Conservation (phyloP, 305 asterid species). For the Lippia alba region DNA sequence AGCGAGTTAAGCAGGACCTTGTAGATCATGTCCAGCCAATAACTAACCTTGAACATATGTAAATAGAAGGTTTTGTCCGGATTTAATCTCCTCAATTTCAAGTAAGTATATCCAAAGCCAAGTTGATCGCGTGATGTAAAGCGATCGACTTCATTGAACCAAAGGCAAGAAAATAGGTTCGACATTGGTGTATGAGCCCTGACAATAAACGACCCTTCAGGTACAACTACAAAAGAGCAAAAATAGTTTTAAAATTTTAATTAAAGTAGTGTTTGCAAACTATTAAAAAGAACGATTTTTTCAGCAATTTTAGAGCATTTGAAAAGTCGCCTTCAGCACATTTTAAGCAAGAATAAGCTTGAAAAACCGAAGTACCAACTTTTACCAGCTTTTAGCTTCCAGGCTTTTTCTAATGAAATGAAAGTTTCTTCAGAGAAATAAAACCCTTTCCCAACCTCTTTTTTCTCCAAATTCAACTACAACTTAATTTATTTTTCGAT, state of each 20-base stretch:
- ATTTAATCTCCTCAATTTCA: conserved; percentile 82
- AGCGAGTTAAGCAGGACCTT: not conserved
- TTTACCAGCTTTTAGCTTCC: too few relatives aligned
- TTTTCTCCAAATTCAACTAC: too few relatives aligned
- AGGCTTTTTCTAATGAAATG: too few relatives aligned
- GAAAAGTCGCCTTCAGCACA: too few relatives aligned
- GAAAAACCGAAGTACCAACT: too few relatives aligned
- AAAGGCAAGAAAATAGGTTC: conserved; percentile 85
- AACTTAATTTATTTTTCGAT: too few relatives aligned
- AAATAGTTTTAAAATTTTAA: not conserved
- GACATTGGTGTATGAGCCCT: conserved; percentile 95
- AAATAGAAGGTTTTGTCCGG: conserved; percentile 63
- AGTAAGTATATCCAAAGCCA: conserved; percentile 85
- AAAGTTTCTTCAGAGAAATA: too few relatives aligned
- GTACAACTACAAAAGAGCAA: conserved; percentile 64
- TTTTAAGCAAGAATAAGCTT: too few relatives aligned
- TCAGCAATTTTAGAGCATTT: too few relatives aligned
- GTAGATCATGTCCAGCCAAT: conserved; percentile 10
- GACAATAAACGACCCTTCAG: conserved; percentile 91
- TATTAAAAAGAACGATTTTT: too few relatives aligned
- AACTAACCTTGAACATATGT: conserved; percentile 86
- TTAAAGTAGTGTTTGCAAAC: too few relatives aligned
- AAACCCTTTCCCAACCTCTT: too few relatives aligned
- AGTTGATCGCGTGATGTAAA: conserved; percentile 94
- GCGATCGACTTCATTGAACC: conserved; percentile 88